Percentiles rank a stretch among this genome's conserved stretches.
Conservation (phyloP, 1,139 yeast species). For the Casaregolazyma lundiana region DNA sequence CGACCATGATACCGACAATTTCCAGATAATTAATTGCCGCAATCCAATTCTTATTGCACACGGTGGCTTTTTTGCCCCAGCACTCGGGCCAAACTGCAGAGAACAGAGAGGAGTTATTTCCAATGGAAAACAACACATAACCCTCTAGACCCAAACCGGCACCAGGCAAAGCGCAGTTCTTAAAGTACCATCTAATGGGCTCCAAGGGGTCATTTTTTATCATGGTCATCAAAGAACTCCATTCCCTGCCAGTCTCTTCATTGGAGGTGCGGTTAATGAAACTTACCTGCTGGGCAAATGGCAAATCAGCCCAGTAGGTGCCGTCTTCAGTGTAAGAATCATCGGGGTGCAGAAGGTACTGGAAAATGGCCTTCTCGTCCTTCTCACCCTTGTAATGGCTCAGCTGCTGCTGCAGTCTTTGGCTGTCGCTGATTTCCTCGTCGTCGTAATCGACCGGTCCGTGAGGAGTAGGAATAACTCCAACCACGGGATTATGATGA, state of each 20-base stretch:
- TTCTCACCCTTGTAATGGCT: slow-evolving; percentile 25
- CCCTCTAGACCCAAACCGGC: slow-evolving; percentile 38
- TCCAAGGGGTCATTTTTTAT: slow-evolving; percentile 33
- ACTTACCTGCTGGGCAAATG: slow-evolving; percentile 24
- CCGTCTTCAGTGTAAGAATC: slow-evolving; percentile 33
- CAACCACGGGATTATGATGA: slow-evolving; percentile 33
- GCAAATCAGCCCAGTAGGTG: slow-evolving; percentile 38
- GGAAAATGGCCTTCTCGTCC: slow-evolving; percentile 33
- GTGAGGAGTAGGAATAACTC: slow-evolving; percentile 35
- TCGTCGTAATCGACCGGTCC: slow-evolving; percentile 33
- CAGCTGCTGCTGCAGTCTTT: slow-evolving; percentile 22
- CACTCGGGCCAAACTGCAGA: slow-evolving; percentile 36
- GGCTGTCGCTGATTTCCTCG: slow-evolving; percentile 29
- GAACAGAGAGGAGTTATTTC: slow-evolving; percentile 32
- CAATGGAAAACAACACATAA: slow-evolving; percentile 37
- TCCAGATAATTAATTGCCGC: slow-evolving; percentile 34
- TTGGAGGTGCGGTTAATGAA: slow-evolving; percentile 30
- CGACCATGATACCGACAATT: slow-evolving; percentile 83
- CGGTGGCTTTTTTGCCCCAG: slow-evolving; percentile 30
- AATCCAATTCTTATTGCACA: slow-evolving; percentile 34
- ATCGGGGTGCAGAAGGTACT: slow-evolving; percentile 30
- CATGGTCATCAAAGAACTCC: slow-evolving; percentile 25
- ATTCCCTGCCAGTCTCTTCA: slow-evolving; percentile 29
- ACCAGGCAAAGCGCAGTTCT: slow-evolving; percentile 36
- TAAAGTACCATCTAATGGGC: slow-evolving; percentile 34